Base-by-base conservation (phyloP, 2,329 filamentous ascomycete species). In the Aspergillus eucalypticola region DNA sequence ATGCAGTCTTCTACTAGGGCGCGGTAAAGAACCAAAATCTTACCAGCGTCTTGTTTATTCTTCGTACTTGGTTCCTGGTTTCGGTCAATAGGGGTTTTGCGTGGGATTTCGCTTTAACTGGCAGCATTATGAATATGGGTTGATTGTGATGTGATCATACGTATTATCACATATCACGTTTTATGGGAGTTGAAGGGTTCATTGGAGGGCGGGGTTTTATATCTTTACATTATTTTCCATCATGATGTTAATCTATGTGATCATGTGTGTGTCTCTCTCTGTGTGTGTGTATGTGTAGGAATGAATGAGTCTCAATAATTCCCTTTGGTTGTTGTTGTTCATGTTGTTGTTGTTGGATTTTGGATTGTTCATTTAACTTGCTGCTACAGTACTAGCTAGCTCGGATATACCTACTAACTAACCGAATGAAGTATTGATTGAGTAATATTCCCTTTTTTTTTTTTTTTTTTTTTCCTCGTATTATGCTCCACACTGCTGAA, bases 1-100 rank as follows among this genome's bases (percentile, higher is more conserved):
- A 17, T 49, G 13, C 25, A 29, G 25, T n/a, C 39, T 11, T 53
- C 58, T 11, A 54, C 59, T n/a, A n/a, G 60, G 52, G 48, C 53
- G 32, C 55, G 48, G 50, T 58, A 61, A 27, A 2, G 3, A 27
- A 19, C 19, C 25, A 25, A 54, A 51, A 38, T 3, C 5, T 19
- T 23, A 44, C 13, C 23, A 38, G 27, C 10, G 8, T 29, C 27
- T 11, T 29, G 17, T 21, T 13, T 51, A 10, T 41, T 8, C 25
- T 52, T 15, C 11, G 27, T 39, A 21, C 25, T 55, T 39, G 27
- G 8, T 56, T 49, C 11, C 11, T 27, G 42, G 11, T 50, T 41
- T 39, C 27, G 50, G 19, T 23, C n/a, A 21, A 25, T 13, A 17
- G 17, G 19, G n/a, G 25, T 27, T 21, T 35, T 39, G 29, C n/a